These are phyloP conservation scores for Colletotrichum gloeosporioides DNA, from an alignment of 2,329 filamentous ascomycete genomes.

Conservation along the genomic window DNA sequence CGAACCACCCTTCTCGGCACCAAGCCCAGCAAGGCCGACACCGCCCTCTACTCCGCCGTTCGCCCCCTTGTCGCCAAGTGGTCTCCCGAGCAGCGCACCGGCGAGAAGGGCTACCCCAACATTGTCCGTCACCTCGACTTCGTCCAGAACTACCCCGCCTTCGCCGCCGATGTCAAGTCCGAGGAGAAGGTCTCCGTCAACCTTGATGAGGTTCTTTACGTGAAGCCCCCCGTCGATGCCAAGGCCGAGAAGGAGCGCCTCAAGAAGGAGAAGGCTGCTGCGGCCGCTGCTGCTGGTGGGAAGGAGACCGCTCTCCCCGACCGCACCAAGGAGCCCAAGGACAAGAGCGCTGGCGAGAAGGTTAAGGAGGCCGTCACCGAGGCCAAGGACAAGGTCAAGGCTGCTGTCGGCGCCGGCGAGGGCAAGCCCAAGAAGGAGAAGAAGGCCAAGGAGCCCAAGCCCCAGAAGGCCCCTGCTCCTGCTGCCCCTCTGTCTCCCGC, in stretches of 20 bases:
- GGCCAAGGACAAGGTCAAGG: constrained; percentile 54
- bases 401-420: constrained; percentile 38
- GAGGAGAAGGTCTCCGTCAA: constrained; percentile 81
- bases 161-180: constrained; percentile 71
- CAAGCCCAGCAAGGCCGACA: constrained; percentile 88
- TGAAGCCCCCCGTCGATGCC: constrained; percentile 86
- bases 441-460: constrained; percentile 86
- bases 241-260: constrained; percentile 96
- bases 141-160: constrained; percentile 86
- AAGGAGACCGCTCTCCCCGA: constrained; percentile 57
- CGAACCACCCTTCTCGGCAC: constrained; percentile 88
- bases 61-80: constrained; percentile 79
- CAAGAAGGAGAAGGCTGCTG: constrained; percentile 92
- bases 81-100: constrained; percentile 86
- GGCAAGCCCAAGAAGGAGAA: constrained; percentile 78
- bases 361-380: constrained; percentile 50
- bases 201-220: constrained; percentile 79
- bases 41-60: constrained; percentile 81
- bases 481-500: constrained; percentile 81
- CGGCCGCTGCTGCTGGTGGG: constrained; percentile 56
- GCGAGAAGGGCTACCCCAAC: constrained; percentile 87
- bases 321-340: constrained; percentile 68
- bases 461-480: constrained; percentile 68
- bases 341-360: constrained; percentile 57
- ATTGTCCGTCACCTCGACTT: constrained; percentile 93